Base-by-base conservation (phyloP, 805 yeast genomes). In the Myxozyma melibiosi region DNA sequence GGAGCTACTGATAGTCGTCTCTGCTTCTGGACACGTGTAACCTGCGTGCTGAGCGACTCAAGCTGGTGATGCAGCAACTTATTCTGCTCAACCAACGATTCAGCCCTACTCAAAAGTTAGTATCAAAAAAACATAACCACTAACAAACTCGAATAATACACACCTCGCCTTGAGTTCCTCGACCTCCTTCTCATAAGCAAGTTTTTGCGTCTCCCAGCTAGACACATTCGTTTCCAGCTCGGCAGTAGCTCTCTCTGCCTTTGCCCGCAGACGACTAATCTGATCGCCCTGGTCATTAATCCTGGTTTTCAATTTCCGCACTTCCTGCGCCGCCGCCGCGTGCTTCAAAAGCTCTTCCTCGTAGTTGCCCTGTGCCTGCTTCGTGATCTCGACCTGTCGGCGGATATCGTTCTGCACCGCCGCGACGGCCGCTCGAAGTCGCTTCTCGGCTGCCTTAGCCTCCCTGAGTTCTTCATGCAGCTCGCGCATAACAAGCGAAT, bases 1-100 rank as follows among this genome's bases (percentile, higher is more conserved):
- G 24, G 24, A 7, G 40, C 40, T 6, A 7, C 7, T 8, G 37
- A 13, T 4, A 48, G 27, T 24, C 50, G 11, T 2, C 40, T 39
- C 24, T 41, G 53, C 22, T 27, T 34, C 45, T 47, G 64, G 9
- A 53, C 50, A 18, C 61, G 55, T 20, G 47, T 22, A n/a, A 60
- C 61, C 16, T 66, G 65, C 8, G 56, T 18, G 34, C 62, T 68
- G 27, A 67, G 48, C 8, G 68, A 64, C 57, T 85, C 92, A 27
- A 90, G 70, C 69, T 88, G 94, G 61, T 83, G 84, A 57, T 85
- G 78, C 16, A 89, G 73, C 4, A 88, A 75, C 47, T 80, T 75
- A 67, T 88, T 87, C 68, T 88, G 95, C n/a, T 81, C 76, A 13
- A 80, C 74, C 37, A 88, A 71, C 51, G 84, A 90, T 22, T 80